Conservation (phyloP, 2,329 filamentous ascomycete genomes). For the Domatiomyces globalis region DNA sequence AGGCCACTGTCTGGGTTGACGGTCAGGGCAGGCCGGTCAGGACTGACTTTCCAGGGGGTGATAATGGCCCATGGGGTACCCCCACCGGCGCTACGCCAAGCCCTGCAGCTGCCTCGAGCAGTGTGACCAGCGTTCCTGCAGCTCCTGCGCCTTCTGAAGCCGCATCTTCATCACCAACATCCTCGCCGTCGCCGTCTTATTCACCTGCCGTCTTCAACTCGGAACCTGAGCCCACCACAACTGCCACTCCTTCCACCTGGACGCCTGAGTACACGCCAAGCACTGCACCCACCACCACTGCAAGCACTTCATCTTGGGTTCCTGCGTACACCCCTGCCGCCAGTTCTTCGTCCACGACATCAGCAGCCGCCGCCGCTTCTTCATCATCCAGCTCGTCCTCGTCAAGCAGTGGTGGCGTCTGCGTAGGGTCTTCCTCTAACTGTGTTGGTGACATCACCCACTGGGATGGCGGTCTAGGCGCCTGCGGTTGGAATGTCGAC, state of each 20-base stretch:
- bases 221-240: neutral
- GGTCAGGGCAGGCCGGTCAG: neutral
- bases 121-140: neutral
- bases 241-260: neutral
- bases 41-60: neutral
- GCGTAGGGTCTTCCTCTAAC: conserved; percentile 22
- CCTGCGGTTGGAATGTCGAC: conserved; percentile 52
- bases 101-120: conserved; percentile 1
- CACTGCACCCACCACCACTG: neutral
- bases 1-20: conserved; percentile 16
- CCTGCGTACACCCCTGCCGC: neutral
- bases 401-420: conserved; percentile 15
- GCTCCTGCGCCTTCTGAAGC: conserved; percentile 1
- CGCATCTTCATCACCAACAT: conserved; percentile 2
- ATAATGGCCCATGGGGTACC: conserved; percentile 1
- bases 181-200: neutral
- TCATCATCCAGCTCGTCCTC: conserved; percentile 2
- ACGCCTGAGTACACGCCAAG: neutral
- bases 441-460: conserved; percentile 57
- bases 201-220: neutral
- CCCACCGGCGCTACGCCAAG: conserved; percentile 4
- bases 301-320: neutral
- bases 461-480: conserved; percentile 51
- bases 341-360: neutral
- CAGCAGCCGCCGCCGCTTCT: conserved; percentile 1